Percentiles rank a stretch among this genome's conserved stretches.
phyloP scores from a whole-genome alignment of 1,139 yeast species.

The Magnusiomyces suaveolens region DNA sequence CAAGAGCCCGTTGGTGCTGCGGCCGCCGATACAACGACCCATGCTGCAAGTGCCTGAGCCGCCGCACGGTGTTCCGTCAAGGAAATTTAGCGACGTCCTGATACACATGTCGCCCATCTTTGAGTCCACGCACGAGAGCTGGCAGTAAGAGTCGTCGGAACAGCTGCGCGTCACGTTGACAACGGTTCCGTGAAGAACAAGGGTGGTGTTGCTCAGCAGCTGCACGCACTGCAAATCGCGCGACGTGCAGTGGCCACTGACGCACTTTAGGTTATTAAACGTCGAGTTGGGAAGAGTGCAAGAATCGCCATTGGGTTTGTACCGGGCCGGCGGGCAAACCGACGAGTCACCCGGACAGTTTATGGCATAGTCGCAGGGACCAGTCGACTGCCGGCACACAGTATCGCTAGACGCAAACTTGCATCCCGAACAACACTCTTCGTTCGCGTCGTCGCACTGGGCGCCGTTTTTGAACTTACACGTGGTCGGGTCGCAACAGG shows the following conservation, averaged over 20 bases:
- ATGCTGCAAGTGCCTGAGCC: conserved; percentile 28
- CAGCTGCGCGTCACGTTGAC: conserved; percentile 29
- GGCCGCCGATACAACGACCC: conserved; percentile 29
- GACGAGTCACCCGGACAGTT: conserved; percentile 33
- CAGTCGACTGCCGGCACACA: conserved; percentile 30
- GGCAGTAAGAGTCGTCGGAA: conserved; percentile 27
- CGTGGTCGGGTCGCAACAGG: conserved; percentile 32
- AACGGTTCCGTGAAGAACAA: conserved; percentile 21
- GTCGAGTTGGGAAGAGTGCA: conserved; percentile 21
- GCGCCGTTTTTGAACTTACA: conserved; percentile 31
- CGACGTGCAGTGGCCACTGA: conserved; percentile 34
- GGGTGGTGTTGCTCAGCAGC: conserved; percentile 26
- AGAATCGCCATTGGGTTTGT: conserved; percentile 26
- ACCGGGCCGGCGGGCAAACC: conserved; percentile 28
- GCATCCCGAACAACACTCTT: conserved; percentile 32
- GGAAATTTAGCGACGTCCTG: conserved; percentile 28
- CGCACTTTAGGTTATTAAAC: conserved; percentile 25
- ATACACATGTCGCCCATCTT: conserved; percentile 25
- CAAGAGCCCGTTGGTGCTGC: conserved; percentile 8
- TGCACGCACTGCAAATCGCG: conserved; percentile 31
- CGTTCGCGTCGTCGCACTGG: conserved; percentile 33
- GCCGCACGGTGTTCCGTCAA: conserved; percentile 35
- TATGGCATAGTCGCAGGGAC: conserved; percentile 34
- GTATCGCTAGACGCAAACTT: conserved; percentile 27
- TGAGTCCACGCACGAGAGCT: conserved; percentile 28